A percentile compares a stretch with the other conserved stretches of the same genome.
Conservation (phyloP, 2,329 filamentous ascomycete species). For the Monosporascus sp. region DNA sequence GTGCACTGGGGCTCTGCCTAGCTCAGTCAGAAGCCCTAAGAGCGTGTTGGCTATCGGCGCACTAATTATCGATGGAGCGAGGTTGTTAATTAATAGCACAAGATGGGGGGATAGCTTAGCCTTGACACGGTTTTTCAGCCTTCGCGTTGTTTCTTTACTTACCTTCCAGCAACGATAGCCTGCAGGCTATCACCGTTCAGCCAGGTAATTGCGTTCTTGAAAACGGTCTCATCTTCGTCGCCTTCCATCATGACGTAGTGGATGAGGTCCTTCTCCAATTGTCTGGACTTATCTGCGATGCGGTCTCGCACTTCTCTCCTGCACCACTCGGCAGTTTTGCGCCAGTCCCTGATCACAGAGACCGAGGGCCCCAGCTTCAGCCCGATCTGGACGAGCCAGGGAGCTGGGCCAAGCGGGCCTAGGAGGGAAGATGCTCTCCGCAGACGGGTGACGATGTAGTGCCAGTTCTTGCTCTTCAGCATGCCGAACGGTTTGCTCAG, state of each 20-base stretch:
- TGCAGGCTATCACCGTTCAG: slow-evolving; percentile 13
- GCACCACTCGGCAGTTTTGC: slow-evolving; percentile 16
- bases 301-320: too few species aligned
- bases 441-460: slow-evolving; percentile 20
- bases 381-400: slow-evolving; percentile 22
- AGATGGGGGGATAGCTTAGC: too few species aligned
- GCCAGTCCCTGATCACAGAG: slow-evolving; percentile 17
- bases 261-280: background rate
- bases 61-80: slow-evolving; percentile 3
- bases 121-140: too few species aligned
- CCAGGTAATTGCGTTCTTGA: slow-evolving; percentile 5
- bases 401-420: slow-evolving; percentile 23
- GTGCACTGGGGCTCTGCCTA: slow-evolving; percentile 13
- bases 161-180: slow-evolving; percentile 19
- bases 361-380: slow-evolving; percentile 14
- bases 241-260: slow-evolving; percentile 1
- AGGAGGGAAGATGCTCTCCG: slow-evolving; percentile 22
- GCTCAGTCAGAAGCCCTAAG: slow-evolving; percentile 12
- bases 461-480: slow-evolving; percentile 23
- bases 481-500: slow-evolving; percentile 33
- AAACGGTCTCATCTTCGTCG: background rate
- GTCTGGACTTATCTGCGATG: slow-evolving; percentile 15
- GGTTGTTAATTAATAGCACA: background rate
- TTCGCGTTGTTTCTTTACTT: background rate
- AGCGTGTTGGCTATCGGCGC: slow-evolving; percentile 13